A percentile compares a stretch with the other conserved stretches of the same genome.
Evolutionary conservation across 768 basidiomycete species (phyloP).

Genomic region (Calocera cornea): DNA sequence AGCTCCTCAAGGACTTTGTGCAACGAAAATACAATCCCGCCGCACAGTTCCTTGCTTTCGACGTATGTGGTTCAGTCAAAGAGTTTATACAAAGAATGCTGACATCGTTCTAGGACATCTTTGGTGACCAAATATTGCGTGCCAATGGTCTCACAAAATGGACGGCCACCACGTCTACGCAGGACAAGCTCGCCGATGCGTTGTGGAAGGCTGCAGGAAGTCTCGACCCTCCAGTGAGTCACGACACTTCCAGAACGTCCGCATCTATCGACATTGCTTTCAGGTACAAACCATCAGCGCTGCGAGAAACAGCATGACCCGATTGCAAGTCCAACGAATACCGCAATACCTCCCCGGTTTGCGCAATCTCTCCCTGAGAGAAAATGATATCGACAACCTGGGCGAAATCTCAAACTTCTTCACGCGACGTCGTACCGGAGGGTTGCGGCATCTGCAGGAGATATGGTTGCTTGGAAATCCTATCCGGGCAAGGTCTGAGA

Average conservation of each 20-base stretch:
- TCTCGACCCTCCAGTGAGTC: neutral
- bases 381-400: neutral
- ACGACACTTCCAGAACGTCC: neutral
- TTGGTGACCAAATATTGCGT: neutral
- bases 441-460: neutral
- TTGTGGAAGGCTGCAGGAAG: neutral
- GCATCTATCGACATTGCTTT: neutral
- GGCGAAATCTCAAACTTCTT: neutral
- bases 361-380: neutral
- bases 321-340: neutral
- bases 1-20: neutral
- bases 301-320: neutral
- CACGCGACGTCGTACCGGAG: neutral
- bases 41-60: neutral
- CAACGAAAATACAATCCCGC: constrained; percentile 1
- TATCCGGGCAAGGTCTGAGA: neutral
- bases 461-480: neutral
- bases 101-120: neutral
- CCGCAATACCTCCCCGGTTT: neutral
- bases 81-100: neutral
- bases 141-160: neutral
- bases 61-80: neutral
- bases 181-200: neutral
- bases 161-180: neutral
- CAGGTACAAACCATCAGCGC: constrained; percentile 3